phyloP scores from a whole-genome alignment of 2,329 filamentous ascomycete genomes.

The Xylaria sp. region DNA sequence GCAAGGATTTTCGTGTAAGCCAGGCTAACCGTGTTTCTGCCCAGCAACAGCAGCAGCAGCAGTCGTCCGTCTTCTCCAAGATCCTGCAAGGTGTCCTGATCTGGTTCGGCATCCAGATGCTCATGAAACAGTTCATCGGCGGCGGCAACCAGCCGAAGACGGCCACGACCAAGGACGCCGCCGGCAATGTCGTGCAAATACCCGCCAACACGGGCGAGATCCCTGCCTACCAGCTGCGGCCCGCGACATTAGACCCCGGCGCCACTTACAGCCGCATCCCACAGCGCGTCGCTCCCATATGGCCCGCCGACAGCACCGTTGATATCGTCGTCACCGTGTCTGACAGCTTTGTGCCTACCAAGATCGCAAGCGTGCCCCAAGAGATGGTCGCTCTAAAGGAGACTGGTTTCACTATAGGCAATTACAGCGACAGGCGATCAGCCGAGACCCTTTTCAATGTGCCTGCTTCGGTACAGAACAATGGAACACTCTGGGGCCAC shows the following conservation, averaged over 20 bases:
- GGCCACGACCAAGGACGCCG: constrained; percentile 61
- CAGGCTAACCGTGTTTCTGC: constrained; percentile 35
- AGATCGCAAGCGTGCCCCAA: constrained; percentile 71
- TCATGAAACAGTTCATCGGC: constrained; percentile 64
- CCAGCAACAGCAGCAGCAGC: constrained; percentile 16
- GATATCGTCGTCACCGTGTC: constrained; percentile 90
- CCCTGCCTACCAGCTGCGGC: constrained; percentile 73
- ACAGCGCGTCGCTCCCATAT: constrained; percentile 83
- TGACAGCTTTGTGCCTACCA: constrained; percentile 74
- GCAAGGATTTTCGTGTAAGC: not conserved
- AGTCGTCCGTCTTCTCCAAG: constrained; percentile 57
- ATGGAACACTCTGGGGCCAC: constrained; percentile 94
- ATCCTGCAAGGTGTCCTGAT: constrained; percentile 64
- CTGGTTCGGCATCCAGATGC: constrained; percentile 69
- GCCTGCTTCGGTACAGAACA: constrained; percentile 83
- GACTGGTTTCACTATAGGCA: constrained; percentile 80
- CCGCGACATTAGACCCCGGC: constrained; percentile 68
- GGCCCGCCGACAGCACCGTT: constrained; percentile 80
- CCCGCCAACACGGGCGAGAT: constrained; percentile 67
- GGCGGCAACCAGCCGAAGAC: constrained; percentile 61
- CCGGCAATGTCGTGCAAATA: constrained; percentile 64
- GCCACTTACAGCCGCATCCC: constrained; percentile 74
- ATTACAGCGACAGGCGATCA: constrained; percentile 81
- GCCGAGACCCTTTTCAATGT: constrained; percentile 82
- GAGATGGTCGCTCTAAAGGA: constrained; percentile 82